phyloP scores from a whole-genome alignment of 2,329 filamentous ascomycete genomes.

The Colletotrichum truncatum region DNA sequence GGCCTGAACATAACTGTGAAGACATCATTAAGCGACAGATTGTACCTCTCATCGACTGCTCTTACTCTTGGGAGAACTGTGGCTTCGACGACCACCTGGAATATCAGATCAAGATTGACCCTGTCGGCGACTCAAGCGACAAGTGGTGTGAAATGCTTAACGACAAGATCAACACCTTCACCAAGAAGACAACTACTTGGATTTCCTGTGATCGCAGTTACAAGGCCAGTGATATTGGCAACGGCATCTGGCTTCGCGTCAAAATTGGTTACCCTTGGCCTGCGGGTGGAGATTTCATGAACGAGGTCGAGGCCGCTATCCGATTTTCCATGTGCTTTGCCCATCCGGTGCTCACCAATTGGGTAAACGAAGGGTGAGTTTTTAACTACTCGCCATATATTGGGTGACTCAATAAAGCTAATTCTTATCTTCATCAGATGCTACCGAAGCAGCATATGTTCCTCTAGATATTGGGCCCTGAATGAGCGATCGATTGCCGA shows the following conservation, averaged over 20 bases:
- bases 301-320: slow-evolving; percentile 3
- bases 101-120: slow-evolving; percentile 15
- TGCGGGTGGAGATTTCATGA: neutral
- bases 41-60: slow-evolving; percentile 14
- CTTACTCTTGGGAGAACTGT: slow-evolving; percentile 22
- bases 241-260: slow-evolving; percentile 2
- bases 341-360: neutral
- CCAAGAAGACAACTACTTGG: neutral
- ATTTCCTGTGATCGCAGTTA: slow-evolving; percentile 1
- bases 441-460: slow-evolving; percentile 14
- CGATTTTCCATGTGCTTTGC: slow-evolving; percentile 1
- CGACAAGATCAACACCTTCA: neutral
- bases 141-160: slow-evolving; percentile 14
- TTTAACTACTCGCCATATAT: accelerated
- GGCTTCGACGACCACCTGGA: slow-evolving; percentile 12
- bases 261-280: neutral
- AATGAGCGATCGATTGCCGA: no score
- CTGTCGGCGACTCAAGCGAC: slow-evolving; percentile 7
- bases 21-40: slow-evolving; percentile 4
- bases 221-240: neutral
- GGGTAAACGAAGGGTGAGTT: slow-evolving; percentile 8
- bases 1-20: neutral
- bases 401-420: neutral
- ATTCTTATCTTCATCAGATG: neutral
- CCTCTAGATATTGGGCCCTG: neutral